Evolutionary conservation across 495 filamentous ascomycete genomes (phyloP), one percentile per base, ranked within the genome.

Genomic region (Umbilicaria muhlenbergii): DNA sequence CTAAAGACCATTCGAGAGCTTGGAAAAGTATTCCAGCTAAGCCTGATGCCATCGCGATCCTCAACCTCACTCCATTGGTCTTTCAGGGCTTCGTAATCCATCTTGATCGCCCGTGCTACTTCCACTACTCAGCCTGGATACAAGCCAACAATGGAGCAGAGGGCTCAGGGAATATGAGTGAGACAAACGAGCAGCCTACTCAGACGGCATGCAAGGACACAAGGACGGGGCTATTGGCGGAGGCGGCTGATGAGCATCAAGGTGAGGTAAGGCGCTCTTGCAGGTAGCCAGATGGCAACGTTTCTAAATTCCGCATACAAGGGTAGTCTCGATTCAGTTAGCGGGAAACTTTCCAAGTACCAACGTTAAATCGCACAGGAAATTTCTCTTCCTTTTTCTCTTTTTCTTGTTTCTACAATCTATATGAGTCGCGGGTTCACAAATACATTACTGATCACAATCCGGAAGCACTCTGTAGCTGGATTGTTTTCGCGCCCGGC

Each of bases 21-120:
- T 45, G 92, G 92, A 63, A 99, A 95, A 33, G 92, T 93, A 59
- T 99, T 99, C 92, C 92, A 99, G 64, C 91, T 95, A 44, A 99
- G 75, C 55, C 92, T 77, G 57, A 96, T 74, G 43, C 92, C 92
- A 80, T 99, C 92, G 38, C 86, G 77, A 51, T 99, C 92, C 68
- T 99, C 92, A 45, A 92, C 77, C 61, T 92, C 87, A 54, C 83
- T 83, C 92, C 92, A 99, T 68, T 86, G 81, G 63, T 96, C 92
- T 68, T 99, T 99, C 52, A 94, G 61, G 42, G 70, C 69, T 52
- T 86, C 81, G 66, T 76, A 83, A 58, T 85, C 81, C 78, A 83
- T 83, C 43, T 56, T 75, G 42, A 34, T 39, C 16, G 8, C 24
- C 24, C 24, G 5, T 28, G 24, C 24, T 28, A 10, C 24, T 28